Base-by-base conservation (phyloP, 2,329 filamentous ascomycete species). In the Plenodomus lindquistii region DNA sequence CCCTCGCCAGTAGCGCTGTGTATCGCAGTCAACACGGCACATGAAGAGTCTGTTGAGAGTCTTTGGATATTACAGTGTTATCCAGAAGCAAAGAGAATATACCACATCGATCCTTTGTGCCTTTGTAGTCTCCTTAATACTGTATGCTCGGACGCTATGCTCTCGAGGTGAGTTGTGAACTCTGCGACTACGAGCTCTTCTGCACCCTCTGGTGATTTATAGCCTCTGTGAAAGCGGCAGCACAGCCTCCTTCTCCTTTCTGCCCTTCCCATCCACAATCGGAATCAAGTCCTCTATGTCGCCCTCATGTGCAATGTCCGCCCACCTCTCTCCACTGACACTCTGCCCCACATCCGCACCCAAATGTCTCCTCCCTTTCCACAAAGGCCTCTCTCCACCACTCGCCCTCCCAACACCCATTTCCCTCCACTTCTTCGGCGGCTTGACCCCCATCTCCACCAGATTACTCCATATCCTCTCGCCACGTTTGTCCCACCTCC, bases 391-490 rank as follows among this genome's bases (percentile, higher is more conserved):
- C 43, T 62, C 50, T 11, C 69, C 69, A 13, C 56, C 44, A 19
- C 52, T 31, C 13, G 66, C 59, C 34, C 60, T 67, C 1, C 71
- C 71, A 5, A 77, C 71, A 17, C 75, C 75, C 72, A 74, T 74
- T 16, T 73, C 73, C 49, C 78, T 75, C 71, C 78, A 81, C 57
- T 75, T 77, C 65, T 76, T 78, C 31, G 78, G 78, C n/a, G 82
- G 81, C 56, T 81, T 79, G 48, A 84, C 73, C 2, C 84, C 84
- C 55, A 73, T 57, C 59, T 75, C 73, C 4, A 75, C 75, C 62
- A 79, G 64, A 37, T 76, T 74, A 4, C 66, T 60, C 77, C 78
- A 80, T 53, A 80, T 79, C 61, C 65, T 70, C 57, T 77, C 74
- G 2, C 78, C 78, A 3, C 78, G 62, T 40, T 73, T 74, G 47